Base-by-base conservation (phyloP, 176 grass and related monocot species). In the Rhynchospora pubera region DNA sequence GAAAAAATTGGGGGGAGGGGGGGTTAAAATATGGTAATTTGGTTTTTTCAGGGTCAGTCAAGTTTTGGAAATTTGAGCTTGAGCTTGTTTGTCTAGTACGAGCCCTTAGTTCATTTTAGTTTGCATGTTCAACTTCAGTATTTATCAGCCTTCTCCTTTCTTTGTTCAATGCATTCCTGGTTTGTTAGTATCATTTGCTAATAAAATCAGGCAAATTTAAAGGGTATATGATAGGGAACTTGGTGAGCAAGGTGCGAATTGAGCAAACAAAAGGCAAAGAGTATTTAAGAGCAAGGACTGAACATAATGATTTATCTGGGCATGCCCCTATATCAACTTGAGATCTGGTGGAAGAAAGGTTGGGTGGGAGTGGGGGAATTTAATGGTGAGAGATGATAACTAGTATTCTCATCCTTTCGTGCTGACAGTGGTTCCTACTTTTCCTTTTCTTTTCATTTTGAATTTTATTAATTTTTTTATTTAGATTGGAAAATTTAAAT, bases 181-280 rank as follows among this genome's bases (percentile, higher is more conserved):
- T 77, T 77, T 77, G 72, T 77, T 77, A 77, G 72, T 77, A 77
- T 23, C 6, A 55, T 56, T 55, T 77, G 72, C 30, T 77, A 55
- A 56, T 50, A 77, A 61, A 32, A 55, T 50, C 72, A 52, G 55
- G 72, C 21, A 77, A 56, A 8, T 56, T 77, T 51, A 39, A 39
- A 18, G 48, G 14, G 50, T 32, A 50, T 28, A n/a, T 70, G 16
- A 45, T 19, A 7, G 18, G 66, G 39, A 70, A 39, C 45, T n/a
- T 46, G 39, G 65, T 44, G 66, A 45, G 8, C 34, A 45, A 70
- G 34, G 66, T n/a, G 39, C 7, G 16, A 44, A 68, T 51, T 68
- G 32, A n/a, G 18, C 12, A 65, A 14, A 16, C 64, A 68, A 45
- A 70, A 19, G 66, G 45, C 66, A 45, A 11, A 70, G 18, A 21